Conservation (phyloP, 2,329 filamentous ascomycete genomes). For the Apiospora hydei region DNA sequence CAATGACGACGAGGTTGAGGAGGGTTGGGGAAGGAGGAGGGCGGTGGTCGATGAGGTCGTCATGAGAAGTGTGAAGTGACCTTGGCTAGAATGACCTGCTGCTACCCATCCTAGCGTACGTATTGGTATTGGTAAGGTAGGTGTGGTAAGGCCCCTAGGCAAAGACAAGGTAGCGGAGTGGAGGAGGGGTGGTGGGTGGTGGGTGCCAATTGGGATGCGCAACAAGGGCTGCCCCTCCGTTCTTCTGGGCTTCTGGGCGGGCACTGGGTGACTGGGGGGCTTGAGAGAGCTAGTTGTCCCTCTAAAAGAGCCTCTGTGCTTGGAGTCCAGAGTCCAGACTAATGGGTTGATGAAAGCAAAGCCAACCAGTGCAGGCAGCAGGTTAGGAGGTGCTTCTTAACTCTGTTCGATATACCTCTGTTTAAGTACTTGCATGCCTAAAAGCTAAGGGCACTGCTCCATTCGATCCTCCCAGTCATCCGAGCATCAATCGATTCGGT, state of each 20-base stretch:
- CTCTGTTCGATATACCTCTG: background rate
- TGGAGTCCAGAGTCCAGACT: background rate
- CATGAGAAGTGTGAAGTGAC: conserved; percentile 28
- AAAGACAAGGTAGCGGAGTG: conserved; percentile 4
- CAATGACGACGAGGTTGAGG: conserved; percentile 31
- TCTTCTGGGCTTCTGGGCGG: background rate
- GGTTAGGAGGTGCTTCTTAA: background rate
- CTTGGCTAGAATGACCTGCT: conserved; percentile 1
- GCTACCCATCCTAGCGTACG: background rate
- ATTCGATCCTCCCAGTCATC: background rate
- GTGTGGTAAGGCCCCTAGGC: background rate
- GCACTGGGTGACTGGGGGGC: background rate
- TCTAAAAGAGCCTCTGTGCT: background rate
- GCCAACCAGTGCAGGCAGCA: background rate
- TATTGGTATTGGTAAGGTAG: background rate
- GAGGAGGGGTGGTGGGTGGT: conserved; percentile 14
- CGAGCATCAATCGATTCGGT: background rate
- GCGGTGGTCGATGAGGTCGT: conserved; percentile 29
- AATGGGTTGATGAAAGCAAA: background rate
- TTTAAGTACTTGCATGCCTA: no score
- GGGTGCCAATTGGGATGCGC: conserved; percentile 20
- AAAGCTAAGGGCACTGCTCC: background rate
- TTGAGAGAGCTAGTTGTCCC: conserved; percentile 16
- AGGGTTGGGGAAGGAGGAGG: conserved; percentile 18
- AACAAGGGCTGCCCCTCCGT: conserved; percentile 18